Evolutionary conservation across 1,284 basidiomycete species (phyloP).

Genomic region (Leccinum pachyderme): DNA sequence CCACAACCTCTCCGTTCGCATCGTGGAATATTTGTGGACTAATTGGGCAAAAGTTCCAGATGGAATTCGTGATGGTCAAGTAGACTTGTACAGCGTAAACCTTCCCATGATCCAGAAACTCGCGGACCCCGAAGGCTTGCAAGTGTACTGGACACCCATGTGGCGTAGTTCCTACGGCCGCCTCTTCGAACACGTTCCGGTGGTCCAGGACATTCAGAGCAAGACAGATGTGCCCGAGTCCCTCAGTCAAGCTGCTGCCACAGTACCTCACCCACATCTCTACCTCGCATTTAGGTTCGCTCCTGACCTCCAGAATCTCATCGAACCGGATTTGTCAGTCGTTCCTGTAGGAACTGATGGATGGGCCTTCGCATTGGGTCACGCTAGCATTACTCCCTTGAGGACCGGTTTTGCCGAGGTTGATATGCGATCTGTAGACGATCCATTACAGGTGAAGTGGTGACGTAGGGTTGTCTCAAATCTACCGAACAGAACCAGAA

Average conservation of each 20-base stretch:
- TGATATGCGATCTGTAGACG: conserved; percentile 19
- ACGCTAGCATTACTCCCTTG: conserved; percentile 73
- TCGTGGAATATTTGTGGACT: conserved; percentile 72
- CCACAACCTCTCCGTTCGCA: conserved; percentile 60
- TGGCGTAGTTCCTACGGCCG: conserved; percentile 76
- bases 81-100: conserved; percentile 82
- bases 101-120: conserved; percentile 71
- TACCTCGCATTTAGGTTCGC: conserved; percentile 76
- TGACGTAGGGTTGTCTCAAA: conserved; percentile 20
- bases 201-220: conserved; percentile 20
- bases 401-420: conserved; percentile 72
- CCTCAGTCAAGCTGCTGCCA: not conserved
- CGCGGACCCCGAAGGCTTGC: conserved; percentile 51
- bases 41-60: conserved; percentile 75
- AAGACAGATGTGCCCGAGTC: conserved; percentile 46
- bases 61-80: conserved; percentile 59
- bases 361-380: conserved; percentile 71
- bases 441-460: conserved; percentile 53
- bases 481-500: not conserved
- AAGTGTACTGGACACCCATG: conserved; percentile 72
- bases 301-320: conserved; percentile 71
- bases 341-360: conserved; percentile 79
- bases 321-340: conserved; percentile 56
- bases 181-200: conserved; percentile 58
- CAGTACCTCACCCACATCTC: conserved; percentile 26